These are phyloP conservation scores for Croton setiger DNA, from an alignment of 441 rosid species.

Conservation along the genomic window DNA sequence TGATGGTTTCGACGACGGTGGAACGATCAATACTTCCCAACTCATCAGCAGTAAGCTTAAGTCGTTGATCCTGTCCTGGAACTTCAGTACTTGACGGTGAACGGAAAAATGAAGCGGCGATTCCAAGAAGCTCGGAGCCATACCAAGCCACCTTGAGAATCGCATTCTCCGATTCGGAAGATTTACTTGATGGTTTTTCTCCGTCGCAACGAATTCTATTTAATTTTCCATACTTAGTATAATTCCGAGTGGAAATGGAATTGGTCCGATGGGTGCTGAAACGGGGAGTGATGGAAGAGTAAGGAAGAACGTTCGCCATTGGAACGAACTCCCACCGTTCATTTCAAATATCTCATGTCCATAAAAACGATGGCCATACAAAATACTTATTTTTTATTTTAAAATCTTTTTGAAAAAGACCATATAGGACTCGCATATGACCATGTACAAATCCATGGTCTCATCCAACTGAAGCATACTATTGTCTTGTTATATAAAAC, in stretches of 20 bases:
- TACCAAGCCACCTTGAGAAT: constrained; percentile 89
- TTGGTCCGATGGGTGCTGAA: constrained; percentile 22
- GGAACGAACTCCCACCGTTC: constrained; percentile 5
- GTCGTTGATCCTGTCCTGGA: constrained; percentile 23
- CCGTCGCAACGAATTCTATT: constrained; percentile 39
- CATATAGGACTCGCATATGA: too few relatives aligned
- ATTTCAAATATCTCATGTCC: constrained; percentile 22
- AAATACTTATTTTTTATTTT: neutral
- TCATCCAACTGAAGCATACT: too few relatives aligned
- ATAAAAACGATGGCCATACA: constrained; percentile 16
- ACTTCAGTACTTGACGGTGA: constrained; percentile 32
- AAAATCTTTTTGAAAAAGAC: too few relatives aligned
- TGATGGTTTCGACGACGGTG: constrained; percentile 52
- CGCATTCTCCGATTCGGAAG: constrained; percentile 56
- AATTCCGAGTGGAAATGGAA: constrained; percentile 18
- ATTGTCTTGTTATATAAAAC: too few relatives aligned
- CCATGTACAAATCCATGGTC: too few relatives aligned
- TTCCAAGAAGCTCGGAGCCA: constrained; percentile 86
- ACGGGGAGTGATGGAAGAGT: constrained; percentile 30
- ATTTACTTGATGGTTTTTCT: constrained; percentile 31
- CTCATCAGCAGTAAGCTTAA: constrained; percentile 41
- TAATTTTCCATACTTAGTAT: constrained; percentile 11
- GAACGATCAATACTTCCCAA: constrained; percentile 56
- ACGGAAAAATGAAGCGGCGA: constrained; percentile 76
- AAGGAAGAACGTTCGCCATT: constrained; percentile 42